Percentiles rank a stretch among this genome's conserved stretches.
Evolutionary conservation across 768 basidiomycete genomes (phyloP).

Genomic region (Psilocybe tampanensis): DNA sequence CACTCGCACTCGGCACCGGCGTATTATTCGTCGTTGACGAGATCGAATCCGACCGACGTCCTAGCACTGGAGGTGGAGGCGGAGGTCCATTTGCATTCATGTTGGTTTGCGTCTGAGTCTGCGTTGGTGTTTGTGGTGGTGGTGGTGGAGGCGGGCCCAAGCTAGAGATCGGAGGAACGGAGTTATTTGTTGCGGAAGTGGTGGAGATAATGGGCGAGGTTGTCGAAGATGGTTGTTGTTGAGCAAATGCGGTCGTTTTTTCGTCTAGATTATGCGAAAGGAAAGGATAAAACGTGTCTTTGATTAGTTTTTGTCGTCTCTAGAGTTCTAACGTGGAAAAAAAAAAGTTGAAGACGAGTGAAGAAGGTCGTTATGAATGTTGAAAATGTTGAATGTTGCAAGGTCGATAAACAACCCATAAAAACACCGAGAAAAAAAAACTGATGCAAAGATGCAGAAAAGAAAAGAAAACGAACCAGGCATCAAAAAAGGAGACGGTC

Average conservation of each 20-base stretch:
- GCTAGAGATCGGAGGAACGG: not conserved
- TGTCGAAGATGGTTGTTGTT: not conserved
- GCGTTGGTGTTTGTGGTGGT: not conserved
- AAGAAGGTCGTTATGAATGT: not conserved
- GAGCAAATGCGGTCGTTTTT: not conserved
- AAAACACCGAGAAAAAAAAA: not conserved
- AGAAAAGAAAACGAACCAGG: constrained; percentile 9
- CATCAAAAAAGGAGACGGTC: constrained; percentile 13
- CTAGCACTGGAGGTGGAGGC: not conserved
- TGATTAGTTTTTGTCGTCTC: too few relatives aligned
- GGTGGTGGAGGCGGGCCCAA: constrained; percentile 5
- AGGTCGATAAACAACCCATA: not conserved
- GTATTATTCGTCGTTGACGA: not conserved
- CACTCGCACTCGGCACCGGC: not conserved
- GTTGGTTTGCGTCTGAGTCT: not conserved
- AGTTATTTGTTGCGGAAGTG: constrained; percentile 1
- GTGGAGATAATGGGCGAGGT: not conserved
- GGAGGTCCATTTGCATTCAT: not conserved
- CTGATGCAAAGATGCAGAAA: not conserved
- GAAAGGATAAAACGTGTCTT: not conserved
- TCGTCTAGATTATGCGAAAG: not conserved
- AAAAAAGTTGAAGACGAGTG: not conserved
- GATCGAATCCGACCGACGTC: constrained; percentile 9
- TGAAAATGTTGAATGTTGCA: not conserved
- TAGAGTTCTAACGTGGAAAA: too few relatives aligned